Conservation (phyloP, 257 asterid species). For the Datura wrightii region DNA sequence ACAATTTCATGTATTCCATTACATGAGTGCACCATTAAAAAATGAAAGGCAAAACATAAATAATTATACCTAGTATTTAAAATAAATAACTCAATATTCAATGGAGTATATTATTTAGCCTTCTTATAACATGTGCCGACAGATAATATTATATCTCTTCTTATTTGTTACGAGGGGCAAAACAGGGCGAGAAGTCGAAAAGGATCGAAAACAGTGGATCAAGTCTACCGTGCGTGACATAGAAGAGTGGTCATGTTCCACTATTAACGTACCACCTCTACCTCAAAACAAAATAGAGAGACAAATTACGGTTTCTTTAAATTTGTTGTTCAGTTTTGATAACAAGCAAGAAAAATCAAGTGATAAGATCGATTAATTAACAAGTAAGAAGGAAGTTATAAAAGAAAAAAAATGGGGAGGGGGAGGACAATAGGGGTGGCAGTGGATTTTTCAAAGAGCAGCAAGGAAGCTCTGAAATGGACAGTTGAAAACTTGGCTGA, state of each 20-base stretch:
- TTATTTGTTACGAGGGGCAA: no score
- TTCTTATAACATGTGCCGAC: no score
- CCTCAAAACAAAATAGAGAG: not conserved
- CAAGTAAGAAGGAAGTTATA: not conserved
- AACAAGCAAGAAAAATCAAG: not conserved
- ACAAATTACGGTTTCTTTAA: not conserved
- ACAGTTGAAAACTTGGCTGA: constrained; percentile 79
- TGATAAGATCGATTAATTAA: not conserved
- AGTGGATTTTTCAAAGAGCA: constrained; percentile 89
- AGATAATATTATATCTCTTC: no score
- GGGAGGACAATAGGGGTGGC: constrained; percentile 83
- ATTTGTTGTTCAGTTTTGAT: not conserved
- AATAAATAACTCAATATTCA: no score
- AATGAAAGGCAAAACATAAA: no score
- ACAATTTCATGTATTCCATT: no score
- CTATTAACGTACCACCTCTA: constrained; percentile 14
- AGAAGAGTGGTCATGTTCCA: not conserved
- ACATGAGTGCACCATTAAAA: no score
- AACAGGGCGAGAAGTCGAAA: no score
- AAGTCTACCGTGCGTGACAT: no score
- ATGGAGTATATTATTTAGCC: no score
- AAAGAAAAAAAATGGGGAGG: constrained; percentile 52
- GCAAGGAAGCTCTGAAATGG: constrained; percentile 79
- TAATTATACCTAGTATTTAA: no score
- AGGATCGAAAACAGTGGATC: no score